These are phyloP conservation scores for Cenchrus americanus DNA, from an alignment of 176 grass and related monocot genomes.

Conservation along the genomic window DNA sequence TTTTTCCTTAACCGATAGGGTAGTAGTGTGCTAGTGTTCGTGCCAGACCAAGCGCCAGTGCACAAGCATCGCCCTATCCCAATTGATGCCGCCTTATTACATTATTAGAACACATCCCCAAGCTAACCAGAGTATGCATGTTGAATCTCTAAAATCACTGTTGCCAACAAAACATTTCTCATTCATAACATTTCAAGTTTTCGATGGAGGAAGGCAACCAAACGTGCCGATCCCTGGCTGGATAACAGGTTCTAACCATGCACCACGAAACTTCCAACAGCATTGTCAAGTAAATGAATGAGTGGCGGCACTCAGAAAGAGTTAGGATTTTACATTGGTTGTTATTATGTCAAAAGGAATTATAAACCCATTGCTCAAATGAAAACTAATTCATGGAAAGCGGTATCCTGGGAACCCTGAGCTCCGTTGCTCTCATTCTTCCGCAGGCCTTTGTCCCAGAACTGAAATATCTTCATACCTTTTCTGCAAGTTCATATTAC, in stretches of 20 bases:
- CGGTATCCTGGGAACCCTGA: neutral
- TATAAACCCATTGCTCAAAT: conserved; percentile 2
- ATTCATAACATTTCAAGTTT: neutral
- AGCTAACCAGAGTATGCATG: neutral
- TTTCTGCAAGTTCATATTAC: conserved; percentile 56
- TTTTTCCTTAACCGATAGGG: too few species aligned
- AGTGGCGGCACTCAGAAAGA: conserved; percentile 18
- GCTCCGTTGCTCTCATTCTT: conserved; percentile 55
- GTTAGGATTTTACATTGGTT: conserved; percentile 40
- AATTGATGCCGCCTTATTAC: too few species aligned
- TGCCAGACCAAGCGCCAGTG: too few species aligned
- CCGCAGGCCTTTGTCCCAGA: conserved; percentile 74
- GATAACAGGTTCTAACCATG: conserved; percentile 26
- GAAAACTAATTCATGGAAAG: conserved; percentile 20
- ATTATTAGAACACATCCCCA: too few species aligned
- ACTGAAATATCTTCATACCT: conserved; percentile 83
- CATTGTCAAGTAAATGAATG: conserved; percentile 12
- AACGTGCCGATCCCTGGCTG: conserved; percentile 19
- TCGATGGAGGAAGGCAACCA: neutral
- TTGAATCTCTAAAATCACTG: neutral
- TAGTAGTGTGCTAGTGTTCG: too few species aligned
- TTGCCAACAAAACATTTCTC: neutral
- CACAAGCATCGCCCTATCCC: too few species aligned
- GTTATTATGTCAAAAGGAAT: conserved; percentile 47
- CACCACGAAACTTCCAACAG: conserved; percentile 16